Percentiles rank a stretch among this genome's conserved stretches.
phyloP scores from a whole-genome alignment of 352 stramenopile species.

The Peronosclerospora sorghi region DNA sequence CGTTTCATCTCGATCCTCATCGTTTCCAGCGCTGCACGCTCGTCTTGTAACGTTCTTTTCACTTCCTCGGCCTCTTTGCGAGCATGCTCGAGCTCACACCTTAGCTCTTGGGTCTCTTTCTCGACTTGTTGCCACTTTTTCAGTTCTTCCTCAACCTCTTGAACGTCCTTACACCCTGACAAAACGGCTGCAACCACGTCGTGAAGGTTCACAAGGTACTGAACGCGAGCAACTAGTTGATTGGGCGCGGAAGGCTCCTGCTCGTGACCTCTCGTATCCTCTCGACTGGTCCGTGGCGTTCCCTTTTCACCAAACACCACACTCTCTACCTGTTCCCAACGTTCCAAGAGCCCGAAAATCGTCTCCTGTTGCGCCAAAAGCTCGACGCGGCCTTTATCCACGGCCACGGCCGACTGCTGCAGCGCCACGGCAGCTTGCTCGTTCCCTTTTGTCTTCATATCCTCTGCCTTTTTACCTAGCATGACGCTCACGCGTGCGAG shows the following conservation, averaged over 20 bases:
- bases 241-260: slow-evolving; percentile 4
- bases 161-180: slow-evolving; percentile 7
- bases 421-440: slow-evolving; percentile 38
- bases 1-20: slow-evolving; percentile 23
- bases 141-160: slow-evolving; percentile 7
- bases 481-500: slow-evolving; percentile 40
- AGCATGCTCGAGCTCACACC: slow-evolving; percentile 12
- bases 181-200: slow-evolving; percentile 10
- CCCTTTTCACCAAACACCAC: not conserved
- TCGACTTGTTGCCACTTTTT: not conserved
- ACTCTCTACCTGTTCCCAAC: slow-evolving; percentile 14
- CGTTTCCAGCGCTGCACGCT: slow-evolving; percentile 28
- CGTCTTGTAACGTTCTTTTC: slow-evolving; percentile 26
- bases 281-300: not conserved
- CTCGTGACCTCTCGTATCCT: not conserved
- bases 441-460: slow-evolving; percentile 65
- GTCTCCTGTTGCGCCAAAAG: slow-evolving; percentile 42
- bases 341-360: slow-evolving; percentile 28
- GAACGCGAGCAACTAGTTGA: slow-evolving; percentile 6
- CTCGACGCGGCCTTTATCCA: slow-evolving; percentile 22
- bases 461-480: slow-evolving; percentile 63
- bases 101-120: slow-evolving; percentile 4
- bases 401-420: slow-evolving; percentile 34
- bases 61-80: slow-evolving; percentile 8
- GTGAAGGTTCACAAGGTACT: slow-evolving; percentile 14